Conservation (phyloP, 2,329 filamentous ascomycete genomes). For the Aplosporella prunicola region DNA sequence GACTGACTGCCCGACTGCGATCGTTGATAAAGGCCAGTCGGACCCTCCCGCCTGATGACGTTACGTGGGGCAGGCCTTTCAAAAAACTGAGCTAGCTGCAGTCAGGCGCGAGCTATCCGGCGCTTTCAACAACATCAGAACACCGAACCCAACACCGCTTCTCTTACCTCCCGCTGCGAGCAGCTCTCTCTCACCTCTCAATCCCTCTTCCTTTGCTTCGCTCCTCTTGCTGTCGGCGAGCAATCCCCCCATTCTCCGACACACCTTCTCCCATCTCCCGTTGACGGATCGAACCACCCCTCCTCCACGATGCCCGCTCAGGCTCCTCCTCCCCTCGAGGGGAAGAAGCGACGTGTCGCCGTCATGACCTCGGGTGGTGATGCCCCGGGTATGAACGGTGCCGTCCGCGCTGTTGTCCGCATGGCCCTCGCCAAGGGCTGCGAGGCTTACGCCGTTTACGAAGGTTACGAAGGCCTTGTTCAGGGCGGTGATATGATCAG, state of each 20-base stretch:
- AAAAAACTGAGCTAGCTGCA: no score
- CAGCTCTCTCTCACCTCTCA: neutral
- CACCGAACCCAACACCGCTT: no score
- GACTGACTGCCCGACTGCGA: no score
- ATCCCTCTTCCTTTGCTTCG: neutral
- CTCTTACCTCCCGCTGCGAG: neutral
- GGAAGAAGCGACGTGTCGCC: slow-evolving; percentile 59
- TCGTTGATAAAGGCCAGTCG: no score
- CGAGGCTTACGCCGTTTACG: slow-evolving; percentile 51
- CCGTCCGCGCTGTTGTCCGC: slow-evolving; percentile 80
- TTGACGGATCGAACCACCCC: no score
- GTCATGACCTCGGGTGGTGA: slow-evolving; percentile 94
- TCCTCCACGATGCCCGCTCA: slow-evolving; percentile 16
- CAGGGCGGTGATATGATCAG: slow-evolving; percentile 80
- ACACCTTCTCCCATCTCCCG: no score
- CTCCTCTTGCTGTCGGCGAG: neutral
- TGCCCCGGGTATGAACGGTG: slow-evolving; percentile 89
- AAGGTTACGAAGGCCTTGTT: slow-evolving; percentile 93
- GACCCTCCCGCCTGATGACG: no score
- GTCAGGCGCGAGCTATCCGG: no score
- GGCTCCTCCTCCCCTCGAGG: slow-evolving; percentile 26
- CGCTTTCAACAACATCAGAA: no score
- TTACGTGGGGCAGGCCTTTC: no score
- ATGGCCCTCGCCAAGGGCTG: slow-evolving; percentile 71
- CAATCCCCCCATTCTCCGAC: slow-evolving; percentile 1